Evolutionary conservation across 2,329 filamentous ascomycete species (phyloP), one percentile per base, ranked within the genome.

Genomic region (Dactylellina cionopaga): DNA sequence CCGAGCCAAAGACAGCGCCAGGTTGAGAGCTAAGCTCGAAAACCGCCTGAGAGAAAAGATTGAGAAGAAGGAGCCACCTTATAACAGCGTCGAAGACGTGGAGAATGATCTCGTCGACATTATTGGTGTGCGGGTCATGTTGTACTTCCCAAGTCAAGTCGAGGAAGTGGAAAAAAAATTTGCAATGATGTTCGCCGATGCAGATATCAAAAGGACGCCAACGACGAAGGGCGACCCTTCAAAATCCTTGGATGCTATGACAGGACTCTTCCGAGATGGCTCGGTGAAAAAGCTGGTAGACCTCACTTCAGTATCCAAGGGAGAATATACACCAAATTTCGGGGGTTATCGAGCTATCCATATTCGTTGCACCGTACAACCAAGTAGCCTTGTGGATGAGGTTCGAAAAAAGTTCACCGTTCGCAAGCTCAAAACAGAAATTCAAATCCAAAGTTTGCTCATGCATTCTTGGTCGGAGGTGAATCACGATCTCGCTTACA

Each of bases 61-160:
- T 41, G n/a, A 7, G n/a, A 15, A 15, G n/a, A 15, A 15, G 6
- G n/a, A 9, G n/a, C 6, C 37, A 41, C 37, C n/a, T 9, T 41
- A 41, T 15, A 15, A 7, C 9, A 15, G 5, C 17, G 7, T 15
- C 37, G 6, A 41, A 9, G 37, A 41, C n/a, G 37, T 41, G n/a
- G 7, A 41, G n/a, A 41, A 41, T 15, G 37, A 41, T 15, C 37
- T 41, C 37, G 37, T 41, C 37, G 37, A 41, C 37, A 41, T 41
- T 41, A 41, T 41, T 15, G 37, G 37, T 41, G 37, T 41, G n/a
- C 37, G 37, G 37, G 37, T 41, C n/a, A 41, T 41, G 37, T 15
- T 41, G 37, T 41, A 41, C 37, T 41, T 41, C n/a, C 37, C 37
- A 41, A 41, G 37, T 41, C 37, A 41, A 41, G 37, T 41, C n/a